phyloP scores from a whole-genome alignment of 805 yeast species.

The Ogataea glucozyma region DNA sequence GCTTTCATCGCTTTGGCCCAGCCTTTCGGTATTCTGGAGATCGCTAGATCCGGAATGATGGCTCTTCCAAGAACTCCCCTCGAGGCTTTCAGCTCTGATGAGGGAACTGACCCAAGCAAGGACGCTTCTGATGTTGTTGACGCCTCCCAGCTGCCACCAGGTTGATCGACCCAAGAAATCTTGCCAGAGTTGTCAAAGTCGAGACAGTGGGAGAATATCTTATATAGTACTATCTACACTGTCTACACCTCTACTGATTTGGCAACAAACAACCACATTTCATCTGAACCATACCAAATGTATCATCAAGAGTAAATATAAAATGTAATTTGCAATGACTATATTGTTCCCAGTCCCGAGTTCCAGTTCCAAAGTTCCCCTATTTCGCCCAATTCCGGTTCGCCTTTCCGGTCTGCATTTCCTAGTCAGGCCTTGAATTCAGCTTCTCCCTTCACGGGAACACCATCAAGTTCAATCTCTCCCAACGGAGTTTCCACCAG shows the following conservation, averaged over 20 bases:
- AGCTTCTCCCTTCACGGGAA: slow-evolving; percentile 32
- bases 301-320: no score
- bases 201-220: no score
- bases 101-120: slow-evolving; percentile 48
- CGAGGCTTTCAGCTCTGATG: slow-evolving; percentile 48
- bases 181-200: no score
- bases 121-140: slow-evolving; percentile 77
- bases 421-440: slow-evolving; percentile 22
- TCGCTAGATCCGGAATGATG: slow-evolving; percentile 98
- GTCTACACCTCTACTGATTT: no score
- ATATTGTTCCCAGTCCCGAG: no score
- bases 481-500: slow-evolving; percentile 35
- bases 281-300: no score
- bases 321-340: no score
- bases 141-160: slow-evolving; percentile 91
- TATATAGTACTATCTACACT: no score
- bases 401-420: no score
- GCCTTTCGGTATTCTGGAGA: slow-evolving; percentile 95
- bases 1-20: slow-evolving; percentile 85
- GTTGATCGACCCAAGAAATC: slow-evolving; percentile 44
- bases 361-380: no score
- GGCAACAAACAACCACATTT: no score
- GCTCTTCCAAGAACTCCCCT: slow-evolving; percentile 96
- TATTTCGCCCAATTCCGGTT: no score
- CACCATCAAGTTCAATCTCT: slow-evolving; percentile 31